Conservation (phyloP, 2,329 filamentous ascomycete species). For the Paracamarosporium sp. region DNA sequence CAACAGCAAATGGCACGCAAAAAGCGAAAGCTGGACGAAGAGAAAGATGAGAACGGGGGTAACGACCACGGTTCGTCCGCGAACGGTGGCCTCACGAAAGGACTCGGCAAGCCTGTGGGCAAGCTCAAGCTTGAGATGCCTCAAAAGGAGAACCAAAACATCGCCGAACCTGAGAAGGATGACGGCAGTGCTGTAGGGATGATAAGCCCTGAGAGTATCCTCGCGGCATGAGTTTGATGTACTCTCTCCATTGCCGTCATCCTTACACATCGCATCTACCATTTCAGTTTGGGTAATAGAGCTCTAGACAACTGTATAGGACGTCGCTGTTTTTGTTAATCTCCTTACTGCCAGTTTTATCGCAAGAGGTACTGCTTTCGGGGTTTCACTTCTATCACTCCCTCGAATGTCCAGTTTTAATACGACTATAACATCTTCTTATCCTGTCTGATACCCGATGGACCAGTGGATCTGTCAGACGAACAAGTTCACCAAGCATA, state of each 20-base stretch:
- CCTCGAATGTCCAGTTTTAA: conserved; percentile 4
- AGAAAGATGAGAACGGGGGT: conserved; percentile 44
- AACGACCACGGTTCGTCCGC: conserved; percentile 25
- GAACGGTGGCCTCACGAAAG: conserved; percentile 34
- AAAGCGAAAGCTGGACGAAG: conserved; percentile 73
- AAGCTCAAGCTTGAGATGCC: conserved; percentile 56
- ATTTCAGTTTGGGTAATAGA: conserved; percentile 1
- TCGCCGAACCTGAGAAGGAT: conserved; percentile 70
- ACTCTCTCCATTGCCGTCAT: neutral
- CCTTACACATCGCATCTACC: neutral
- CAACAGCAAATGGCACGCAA: conserved; percentile 86
- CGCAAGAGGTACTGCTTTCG: neutral
- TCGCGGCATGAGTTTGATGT: conserved; percentile 21
- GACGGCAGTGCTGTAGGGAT: conserved; percentile 73
- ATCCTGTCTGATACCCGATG: conserved; percentile 3
- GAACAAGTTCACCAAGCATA: conserved; percentile 15
- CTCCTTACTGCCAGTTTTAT: neutral
- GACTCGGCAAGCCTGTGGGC: conserved; percentile 63
- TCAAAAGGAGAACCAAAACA: conserved; percentile 65
- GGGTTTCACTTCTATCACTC: conserved; percentile 5
- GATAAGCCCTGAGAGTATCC: conserved; percentile 83
- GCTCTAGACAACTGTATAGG: conserved; percentile 4
- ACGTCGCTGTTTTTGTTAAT: neutral
- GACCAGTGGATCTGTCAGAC: neutral
- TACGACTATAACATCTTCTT: conserved; percentile 1